A percentile compares a stretch with the other conserved stretches of the same genome.
phyloP scores from a whole-genome alignment of 495 filamentous ascomycete genomes.

The Lichina pygmaea region DNA sequence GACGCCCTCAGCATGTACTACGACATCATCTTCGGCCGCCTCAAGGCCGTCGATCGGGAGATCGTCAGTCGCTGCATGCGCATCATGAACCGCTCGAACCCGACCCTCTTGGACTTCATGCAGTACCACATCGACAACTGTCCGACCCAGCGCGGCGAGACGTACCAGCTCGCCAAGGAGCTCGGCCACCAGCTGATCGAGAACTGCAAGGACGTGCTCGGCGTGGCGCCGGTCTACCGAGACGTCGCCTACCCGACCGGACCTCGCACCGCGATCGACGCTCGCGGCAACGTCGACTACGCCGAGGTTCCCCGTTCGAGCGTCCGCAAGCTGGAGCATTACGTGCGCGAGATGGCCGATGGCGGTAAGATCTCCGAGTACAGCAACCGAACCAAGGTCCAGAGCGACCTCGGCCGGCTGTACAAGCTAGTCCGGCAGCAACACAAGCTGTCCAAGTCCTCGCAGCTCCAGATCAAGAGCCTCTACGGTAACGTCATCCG shows the following conservation, averaged over 20 bases:
- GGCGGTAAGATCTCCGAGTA: slow-evolving; percentile 96
- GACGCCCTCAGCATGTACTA: slow-evolving; percentile 97
- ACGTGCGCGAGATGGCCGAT: slow-evolving; percentile 95
- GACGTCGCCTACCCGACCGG: slow-evolving; percentile 82
- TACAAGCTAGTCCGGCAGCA: slow-evolving; percentile 96
- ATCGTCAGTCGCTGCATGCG: slow-evolving; percentile 96
- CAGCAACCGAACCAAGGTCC: slow-evolving; percentile 91
- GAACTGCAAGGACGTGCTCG: slow-evolving; percentile 84
- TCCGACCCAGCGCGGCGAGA: slow-evolving; percentile 87
- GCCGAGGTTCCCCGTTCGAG: slow-evolving; percentile 68
- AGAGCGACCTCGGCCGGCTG: slow-evolving; percentile 76
- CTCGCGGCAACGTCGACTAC: slow-evolving; percentile 69
- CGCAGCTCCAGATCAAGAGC: slow-evolving; percentile 80
- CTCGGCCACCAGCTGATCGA: slow-evolving; percentile 88
- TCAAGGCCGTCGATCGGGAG: slow-evolving; percentile 82
- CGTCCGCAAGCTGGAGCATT: slow-evolving; percentile 92
- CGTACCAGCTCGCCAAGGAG: slow-evolving; percentile 86
- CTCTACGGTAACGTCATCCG: slow-evolving; percentile 84
- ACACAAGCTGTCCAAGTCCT: slow-evolving; percentile 82
- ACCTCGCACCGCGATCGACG: slow-evolving; percentile 71
- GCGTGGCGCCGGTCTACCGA: slow-evolving; percentile 67
- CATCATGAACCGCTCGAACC: slow-evolving; percentile 98
- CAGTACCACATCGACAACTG: slow-evolving; percentile 99
- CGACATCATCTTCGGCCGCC: slow-evolving; percentile 91
- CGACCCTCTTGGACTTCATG: slow-evolving; percentile 91